phyloP scores from a whole-genome alignment of 768 basidiomycete genomes.

The Collybiopsis luxurians region DNA sequence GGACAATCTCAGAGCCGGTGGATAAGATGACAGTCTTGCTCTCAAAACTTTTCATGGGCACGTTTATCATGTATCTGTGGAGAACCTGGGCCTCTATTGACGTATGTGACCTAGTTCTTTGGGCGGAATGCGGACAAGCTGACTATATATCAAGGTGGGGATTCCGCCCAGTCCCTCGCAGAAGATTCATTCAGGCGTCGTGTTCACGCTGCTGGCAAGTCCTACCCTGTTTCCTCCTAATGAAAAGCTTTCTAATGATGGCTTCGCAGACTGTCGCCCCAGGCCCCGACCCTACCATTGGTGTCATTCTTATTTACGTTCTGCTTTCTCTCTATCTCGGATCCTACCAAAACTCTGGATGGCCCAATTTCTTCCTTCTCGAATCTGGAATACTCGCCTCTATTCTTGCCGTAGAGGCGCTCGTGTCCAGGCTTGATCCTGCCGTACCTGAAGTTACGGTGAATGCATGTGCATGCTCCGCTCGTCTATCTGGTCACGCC shows the following conservation, averaged over 20 bases:
- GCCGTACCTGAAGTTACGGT: too few species aligned
- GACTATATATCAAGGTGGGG: not conserved
- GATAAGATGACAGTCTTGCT: slow-evolving; percentile 36
- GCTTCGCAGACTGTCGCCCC: slow-evolving; percentile 28
- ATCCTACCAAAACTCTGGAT: not conserved
- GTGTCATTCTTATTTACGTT: slow-evolving; percentile 28
- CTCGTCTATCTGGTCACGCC: too few species aligned
- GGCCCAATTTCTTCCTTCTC: not conserved
- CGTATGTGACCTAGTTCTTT: slow-evolving; percentile 19
- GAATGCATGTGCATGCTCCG: too few species aligned
- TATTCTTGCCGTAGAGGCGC: not conserved
- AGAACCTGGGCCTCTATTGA: slow-evolving; percentile 28
- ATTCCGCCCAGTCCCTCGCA: slow-evolving; percentile 20
- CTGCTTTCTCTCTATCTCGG: slow-evolving; percentile 29
- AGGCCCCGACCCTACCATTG: slow-evolving; percentile 34
- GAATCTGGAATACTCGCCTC: not conserved
- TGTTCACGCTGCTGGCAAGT: slow-evolving; percentile 30
- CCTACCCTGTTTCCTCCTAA: not conserved
- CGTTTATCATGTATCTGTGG: slow-evolving; percentile 32
- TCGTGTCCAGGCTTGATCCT: not conserved
- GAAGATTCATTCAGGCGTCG: slow-evolving; percentile 21
- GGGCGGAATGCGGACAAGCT: not conserved
- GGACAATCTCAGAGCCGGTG: not conserved
- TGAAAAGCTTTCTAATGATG: not conserved
- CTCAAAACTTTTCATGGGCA: slow-evolving; percentile 38